Base-by-base conservation (phyloP, 257 asterid genomes). In the Penstemon eatonii region DNA sequence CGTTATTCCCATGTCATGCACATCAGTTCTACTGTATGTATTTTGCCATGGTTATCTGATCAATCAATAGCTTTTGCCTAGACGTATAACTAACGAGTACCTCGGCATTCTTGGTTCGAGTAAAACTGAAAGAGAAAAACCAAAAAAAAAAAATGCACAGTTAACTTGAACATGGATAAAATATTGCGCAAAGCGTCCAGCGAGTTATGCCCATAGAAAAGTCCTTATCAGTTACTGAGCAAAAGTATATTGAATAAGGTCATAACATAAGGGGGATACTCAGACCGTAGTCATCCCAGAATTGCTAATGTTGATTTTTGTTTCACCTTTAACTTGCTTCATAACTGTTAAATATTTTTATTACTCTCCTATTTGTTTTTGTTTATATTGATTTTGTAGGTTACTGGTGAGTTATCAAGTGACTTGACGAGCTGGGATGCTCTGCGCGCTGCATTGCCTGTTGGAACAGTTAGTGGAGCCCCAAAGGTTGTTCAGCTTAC, bases 1-100 rank as follows among this genome's bases (percentile, higher is more conserved):
- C 95, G 99, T 58, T 94, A 94, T 83, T 94, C 99, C 77, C 99
- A 94, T 79, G 99, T 94, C 85, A 94, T 91, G 99, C 99, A 94
- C 84, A 86, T 94, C 81, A 94, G 99, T 76, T 94, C 98, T 55
- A 93, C 98, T 9, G 96, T 93, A 83, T 59, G 96, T 84, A 53
- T 58, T 47, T 69, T 41, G 15, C 66, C 56, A 7, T 70, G 55
- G 60, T 65, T 59, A 56, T 67, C 42, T 18, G 49, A 15, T 36
- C 52, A 19, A 63, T 56, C 65, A 33, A 3, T 60, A 63, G 37
- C 59, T 47, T 71, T 64, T 18, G 42, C 66, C 2, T 43, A 37
- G 40, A 5, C 5, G 7, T 46, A 56, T 39, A 62, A 67, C 38
- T 13, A 8, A 15, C 54, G 44, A 45, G 59, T 25, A 25, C 33